phyloP scores from a whole-genome alignment of 805 yeast genomes.

The Dipodascopsis uninucleata region DNA sequence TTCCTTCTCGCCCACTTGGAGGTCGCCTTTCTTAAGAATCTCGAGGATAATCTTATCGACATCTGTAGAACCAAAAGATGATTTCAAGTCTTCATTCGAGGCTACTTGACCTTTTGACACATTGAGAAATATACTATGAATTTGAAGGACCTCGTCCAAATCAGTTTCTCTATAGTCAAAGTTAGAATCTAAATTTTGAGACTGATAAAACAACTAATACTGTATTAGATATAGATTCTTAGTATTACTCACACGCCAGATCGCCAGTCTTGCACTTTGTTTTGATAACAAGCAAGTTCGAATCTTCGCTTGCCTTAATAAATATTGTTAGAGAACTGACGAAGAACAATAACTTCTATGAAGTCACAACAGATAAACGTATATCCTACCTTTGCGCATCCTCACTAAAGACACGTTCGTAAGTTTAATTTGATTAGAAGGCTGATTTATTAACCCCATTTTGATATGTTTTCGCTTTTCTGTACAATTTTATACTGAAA shows the following conservation, averaged over 20 bases:
- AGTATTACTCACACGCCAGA: constrained; percentile 51
- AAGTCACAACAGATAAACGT: neutral
- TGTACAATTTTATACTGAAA: too few species aligned
- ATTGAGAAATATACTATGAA: constrained; percentile 88
- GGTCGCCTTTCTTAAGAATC: constrained; percentile 85
- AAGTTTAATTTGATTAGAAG: constrained; percentile 79
- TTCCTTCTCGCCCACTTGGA: constrained; percentile 91
- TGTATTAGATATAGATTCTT: too few species aligned
- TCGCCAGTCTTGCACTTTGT: constrained; percentile 94
- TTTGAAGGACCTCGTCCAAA: constrained; percentile 90
- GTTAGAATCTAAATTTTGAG: too few species aligned
- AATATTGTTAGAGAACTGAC: neutral
- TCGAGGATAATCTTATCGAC: constrained; percentile 71
- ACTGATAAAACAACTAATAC: neutral
- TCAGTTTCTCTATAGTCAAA: constrained; percentile 64
- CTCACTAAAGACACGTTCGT: constrained; percentile 93
- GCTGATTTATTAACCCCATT: constrained; percentile 78
- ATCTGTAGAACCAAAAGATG: constrained; percentile 72
- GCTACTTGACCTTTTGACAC: constrained; percentile 95
- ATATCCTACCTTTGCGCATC: constrained; percentile 66
- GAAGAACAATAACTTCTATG: neutral
- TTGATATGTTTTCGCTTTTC: neutral
- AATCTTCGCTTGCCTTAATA: constrained; percentile 63
- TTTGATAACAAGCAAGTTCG: constrained; percentile 94
- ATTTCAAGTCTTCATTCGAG: constrained; percentile 71